phyloP scores from a whole-genome alignment of 331 rosid genomes.

The Pyrus hybrid region DNA sequence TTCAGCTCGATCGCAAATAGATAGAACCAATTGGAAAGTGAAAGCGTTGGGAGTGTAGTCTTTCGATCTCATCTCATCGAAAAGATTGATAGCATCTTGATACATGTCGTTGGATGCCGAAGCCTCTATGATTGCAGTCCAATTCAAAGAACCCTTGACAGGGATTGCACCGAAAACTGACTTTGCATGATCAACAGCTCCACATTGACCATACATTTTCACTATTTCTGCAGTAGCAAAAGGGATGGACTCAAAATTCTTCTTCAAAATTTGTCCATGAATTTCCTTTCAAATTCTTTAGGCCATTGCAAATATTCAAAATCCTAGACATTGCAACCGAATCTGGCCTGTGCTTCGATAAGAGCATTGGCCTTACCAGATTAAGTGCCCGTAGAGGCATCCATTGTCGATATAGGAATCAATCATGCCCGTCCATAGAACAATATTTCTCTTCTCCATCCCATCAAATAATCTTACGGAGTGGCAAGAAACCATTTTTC shows the following conservation, averaged over 20 bases:
- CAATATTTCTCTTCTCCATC: conserved; percentile 51
- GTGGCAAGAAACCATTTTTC: conserved; percentile 64
- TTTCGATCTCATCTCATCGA: conserved; percentile 37
- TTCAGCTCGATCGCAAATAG: conserved; percentile 58
- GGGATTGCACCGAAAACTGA: conserved; percentile 44
- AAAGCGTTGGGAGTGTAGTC: conserved; percentile 48
- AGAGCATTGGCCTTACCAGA: conserved; percentile 57
- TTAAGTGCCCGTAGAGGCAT: conserved; percentile 33
- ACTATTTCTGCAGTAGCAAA: conserved; percentile 58
- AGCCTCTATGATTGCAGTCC: conserved; percentile 75
- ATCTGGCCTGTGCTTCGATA: conserved; percentile 62
- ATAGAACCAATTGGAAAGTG: conserved; percentile 57
- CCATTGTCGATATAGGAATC: conserved; percentile 48
- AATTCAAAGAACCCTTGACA: conserved; percentile 66
- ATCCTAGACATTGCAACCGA: conserved; percentile 57
- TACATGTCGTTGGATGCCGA: conserved; percentile 36
- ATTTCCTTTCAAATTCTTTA: conserved; percentile 53
- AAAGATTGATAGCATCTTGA: conserved; percentile 47
- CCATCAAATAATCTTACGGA: conserved; percentile 39
- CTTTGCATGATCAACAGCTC: conserved; percentile 41
- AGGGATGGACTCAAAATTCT: conserved; percentile 33
- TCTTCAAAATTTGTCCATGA: conserved; percentile 66
- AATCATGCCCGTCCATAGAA: conserved; percentile 77
- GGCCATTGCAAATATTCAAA: conserved; percentile 43
- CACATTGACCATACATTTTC: conserved; percentile 55